Evolutionary conservation across 768 basidiomycete genomes (phyloP).

Genomic region (Boletus vinaceobasis): DNA sequence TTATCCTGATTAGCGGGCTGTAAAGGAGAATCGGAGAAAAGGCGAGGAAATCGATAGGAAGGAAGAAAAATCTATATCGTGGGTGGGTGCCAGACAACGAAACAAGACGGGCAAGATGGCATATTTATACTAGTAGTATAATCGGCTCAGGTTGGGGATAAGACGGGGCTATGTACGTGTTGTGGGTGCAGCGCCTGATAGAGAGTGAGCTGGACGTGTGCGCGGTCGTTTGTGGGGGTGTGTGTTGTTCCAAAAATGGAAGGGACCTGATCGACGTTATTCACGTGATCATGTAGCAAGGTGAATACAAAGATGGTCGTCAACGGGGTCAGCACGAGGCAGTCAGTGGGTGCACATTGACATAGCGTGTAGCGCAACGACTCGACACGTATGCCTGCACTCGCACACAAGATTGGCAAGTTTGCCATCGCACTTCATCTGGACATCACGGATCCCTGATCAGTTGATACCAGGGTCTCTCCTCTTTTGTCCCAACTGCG

Average conservation of each 20-base stretch:
- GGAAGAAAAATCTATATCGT: neutral
- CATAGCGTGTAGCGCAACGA: neutral
- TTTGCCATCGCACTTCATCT: neutral
- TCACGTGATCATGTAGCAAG: constrained; percentile 18
- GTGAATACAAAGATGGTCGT: constrained; percentile 8
- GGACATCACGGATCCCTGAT: constrained; percentile 1
- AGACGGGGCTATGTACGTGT: constrained; percentile 8
- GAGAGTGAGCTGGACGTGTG: neutral
- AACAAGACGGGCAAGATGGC: neutral
- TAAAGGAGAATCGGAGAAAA: neutral
- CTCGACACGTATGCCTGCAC: constrained; percentile 14
- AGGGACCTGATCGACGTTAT: constrained; percentile 13
- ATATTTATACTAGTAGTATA: constrained; percentile 22
- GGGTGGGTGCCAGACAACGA: constrained; percentile 16
- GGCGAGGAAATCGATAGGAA: neutral
- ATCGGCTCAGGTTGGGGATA: neutral
- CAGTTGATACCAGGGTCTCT: constrained; percentile 64
- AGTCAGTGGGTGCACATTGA: constrained; percentile 10
- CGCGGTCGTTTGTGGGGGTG: constrained; percentile 7
- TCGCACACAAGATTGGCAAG: constrained; percentile 51
- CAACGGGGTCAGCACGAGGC: constrained; percentile 8
- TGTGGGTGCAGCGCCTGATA: neutral
- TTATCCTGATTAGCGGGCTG: neutral
- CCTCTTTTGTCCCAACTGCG: constrained; percentile 92
- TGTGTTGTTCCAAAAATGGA: constrained; percentile 21